These are phyloP conservation scores for Scleroderma citrinum DNA, from an alignment of 768 basidiomycete genomes.

Conservation along the genomic window DNA sequence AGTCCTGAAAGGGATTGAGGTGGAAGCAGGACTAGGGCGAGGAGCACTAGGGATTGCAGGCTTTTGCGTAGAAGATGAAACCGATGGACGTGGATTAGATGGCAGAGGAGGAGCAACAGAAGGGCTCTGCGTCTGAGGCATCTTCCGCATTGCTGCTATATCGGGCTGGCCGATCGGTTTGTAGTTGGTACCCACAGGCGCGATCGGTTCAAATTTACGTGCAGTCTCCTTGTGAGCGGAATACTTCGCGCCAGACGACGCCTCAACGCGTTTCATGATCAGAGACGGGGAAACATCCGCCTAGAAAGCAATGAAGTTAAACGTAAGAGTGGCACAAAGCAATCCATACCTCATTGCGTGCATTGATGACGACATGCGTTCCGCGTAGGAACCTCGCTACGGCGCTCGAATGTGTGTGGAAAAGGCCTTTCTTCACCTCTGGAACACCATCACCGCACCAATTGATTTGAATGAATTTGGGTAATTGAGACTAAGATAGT, in stretches of 20 bases:
- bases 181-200: slow-evolving; percentile 74
- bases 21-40: slow-evolving; percentile 43
- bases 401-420: slow-evolving; percentile 79
- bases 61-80: slow-evolving; percentile 7
- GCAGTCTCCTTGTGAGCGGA: slow-evolving; percentile 74
- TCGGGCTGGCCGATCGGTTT: slow-evolving; percentile 71
- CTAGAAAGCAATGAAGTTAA: slow-evolving; percentile 30
- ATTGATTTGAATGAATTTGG: slow-evolving; percentile 93
- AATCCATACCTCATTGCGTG: slow-evolving; percentile 70
- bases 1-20: slow-evolving; percentile 37
- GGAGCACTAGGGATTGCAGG: slow-evolving; percentile 38
- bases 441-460: slow-evolving; percentile 99
- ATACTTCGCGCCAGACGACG: slow-evolving; percentile 88
- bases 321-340: neutral
- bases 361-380: slow-evolving; percentile 80
- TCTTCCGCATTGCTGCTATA: slow-evolving; percentile 53
- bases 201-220: slow-evolving; percentile 71
- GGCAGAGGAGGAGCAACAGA: slow-evolving; percentile 28
- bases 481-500: slow-evolving; percentile 58
- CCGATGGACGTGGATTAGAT: slow-evolving; percentile 11
- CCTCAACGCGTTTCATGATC: slow-evolving; percentile 84
- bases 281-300: slow-evolving; percentile 72
- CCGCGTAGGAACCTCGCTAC: slow-evolving; percentile 78
- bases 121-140: slow-evolving; percentile 27
- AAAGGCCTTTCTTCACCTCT: slow-evolving; percentile 85